These are phyloP conservation scores for Tillandsia leiboldiana DNA, from an alignment of 176 grass and related monocot genomes.

Conservation along the genomic window DNA sequence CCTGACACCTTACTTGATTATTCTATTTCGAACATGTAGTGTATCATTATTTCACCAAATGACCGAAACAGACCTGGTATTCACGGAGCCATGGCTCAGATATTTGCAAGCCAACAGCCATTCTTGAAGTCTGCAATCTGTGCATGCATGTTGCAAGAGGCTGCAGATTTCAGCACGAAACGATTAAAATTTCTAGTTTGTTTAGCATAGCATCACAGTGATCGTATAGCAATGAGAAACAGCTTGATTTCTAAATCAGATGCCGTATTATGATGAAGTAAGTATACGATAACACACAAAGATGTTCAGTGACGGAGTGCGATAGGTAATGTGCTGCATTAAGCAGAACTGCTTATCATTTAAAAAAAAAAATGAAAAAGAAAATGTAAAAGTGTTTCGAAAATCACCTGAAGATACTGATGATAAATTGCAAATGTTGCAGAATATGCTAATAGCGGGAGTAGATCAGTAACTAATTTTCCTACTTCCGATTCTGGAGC, in stretches of 20 bases:
- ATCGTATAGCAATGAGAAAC: background rate
- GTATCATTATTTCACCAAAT: background rate
- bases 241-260: background rate
- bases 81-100: slow-evolving; percentile 96
- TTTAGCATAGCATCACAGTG: background rate
- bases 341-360: background rate
- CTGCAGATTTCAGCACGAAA: slow-evolving; percentile 38
- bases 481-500: slow-evolving; percentile 63
- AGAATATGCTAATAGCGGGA: slow-evolving; percentile 78
- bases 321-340: background rate
- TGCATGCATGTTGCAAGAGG: slow-evolving; percentile 86
- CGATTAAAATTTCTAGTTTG: background rate
- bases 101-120: slow-evolving; percentile 73
- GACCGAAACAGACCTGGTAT: slow-evolving; percentile 56
- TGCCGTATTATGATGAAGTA: background rate
- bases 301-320: background rate
- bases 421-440: slow-evolving; percentile 92
- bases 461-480: slow-evolving; percentile 56
- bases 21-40: background rate
- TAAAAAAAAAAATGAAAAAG: background rate
- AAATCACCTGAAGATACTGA: slow-evolving; percentile 68
- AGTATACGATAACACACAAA: background rate
- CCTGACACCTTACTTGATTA: background rate
- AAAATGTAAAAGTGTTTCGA: background rate
- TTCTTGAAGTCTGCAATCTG: slow-evolving; percentile 58